Evolutionary conservation across 345 rosid species (phyloP).

Genomic region (Gossypium sturtianum): DNA sequence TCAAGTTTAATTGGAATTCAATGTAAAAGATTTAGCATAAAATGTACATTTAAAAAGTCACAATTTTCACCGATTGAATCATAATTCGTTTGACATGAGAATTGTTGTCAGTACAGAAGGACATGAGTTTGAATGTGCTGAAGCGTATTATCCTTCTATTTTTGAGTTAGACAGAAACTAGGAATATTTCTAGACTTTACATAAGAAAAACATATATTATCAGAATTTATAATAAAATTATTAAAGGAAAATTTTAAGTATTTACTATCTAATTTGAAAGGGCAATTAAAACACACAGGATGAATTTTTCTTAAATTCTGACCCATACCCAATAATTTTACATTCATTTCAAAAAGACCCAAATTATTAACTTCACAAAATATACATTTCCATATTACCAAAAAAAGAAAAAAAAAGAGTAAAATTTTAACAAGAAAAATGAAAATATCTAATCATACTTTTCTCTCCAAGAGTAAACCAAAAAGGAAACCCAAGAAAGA

Average conservation of each 20-base stretch:
- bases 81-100: no score
- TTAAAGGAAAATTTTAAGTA: background rate
- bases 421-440: background rate
- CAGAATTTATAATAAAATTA: no score
- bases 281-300: background rate
- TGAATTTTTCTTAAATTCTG: background rate
- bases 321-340: background rate
- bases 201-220: no score
- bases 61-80: no score
- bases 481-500: constrained; percentile 60
- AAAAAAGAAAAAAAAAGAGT: background rate
- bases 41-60: no score
- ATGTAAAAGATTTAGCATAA: no score
- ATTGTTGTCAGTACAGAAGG: no score
- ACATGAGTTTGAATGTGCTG: accelerated
- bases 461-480: constrained; percentile 73
- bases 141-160: accelerated
- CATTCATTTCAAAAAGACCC: constrained; percentile 6
- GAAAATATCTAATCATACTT: constrained; percentile 44
- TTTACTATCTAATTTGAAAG: background rate
- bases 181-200: accelerated
- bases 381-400: background rate
- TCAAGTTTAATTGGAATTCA: no score
- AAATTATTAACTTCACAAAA: constrained; percentile 4
- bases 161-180: accelerated